Evolutionary conservation across 371 early-diverging fungal species (phyloP), one percentile per base, ranked within the genome.

Genomic region (Choanephora cucurbitarum): DNA sequence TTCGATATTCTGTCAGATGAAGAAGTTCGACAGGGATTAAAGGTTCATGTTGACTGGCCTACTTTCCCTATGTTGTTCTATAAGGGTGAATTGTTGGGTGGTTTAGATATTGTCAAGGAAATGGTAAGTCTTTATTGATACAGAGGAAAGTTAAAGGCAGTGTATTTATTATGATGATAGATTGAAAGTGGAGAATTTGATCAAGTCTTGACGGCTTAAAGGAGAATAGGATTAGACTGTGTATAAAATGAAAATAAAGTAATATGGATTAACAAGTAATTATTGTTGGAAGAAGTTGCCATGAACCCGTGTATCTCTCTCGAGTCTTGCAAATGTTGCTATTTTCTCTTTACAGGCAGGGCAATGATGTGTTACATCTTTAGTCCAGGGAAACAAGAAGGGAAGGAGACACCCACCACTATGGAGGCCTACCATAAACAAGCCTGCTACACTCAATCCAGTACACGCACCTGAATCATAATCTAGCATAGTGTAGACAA

Each of bases 31-130:
- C 89, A 91, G 64, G 89, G 79, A 21, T 52, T 82, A 45, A 82
- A 79, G 70, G 62, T 72, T 9, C 72, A 82, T 51, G 81, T 80
- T 14, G 70, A 79, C 63, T 82, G 82, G 82, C 82, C 82, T 8
- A 82, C 82, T 0, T 81, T 77, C 65, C 78, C 82, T 9, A 77
- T 79, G 84, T 76, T 99, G 4, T 99, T 95, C 69, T 82, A 91
- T 58, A 84, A 93, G 55, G 93, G 96, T 18, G 93, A 96, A 71
- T 83, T 99, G 47, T 62, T 93, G 41, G 99, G 99, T 21, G 99
- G 99, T 14, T 77, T 94, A 62, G 99, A 99, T 67, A 94, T 96
- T 66, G 77, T 97, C 21, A 80, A 86, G 44, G 93, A 95, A 70
- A 87, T 96, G 93, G 82, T 90, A 47, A 80, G 70, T 33, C 49